Percentiles rank a stretch among this genome's conserved stretches.
Evolutionary conservation across 2,329 filamentous ascomycete species (phyloP).

Genomic region (Didymella glomerata): DNA sequence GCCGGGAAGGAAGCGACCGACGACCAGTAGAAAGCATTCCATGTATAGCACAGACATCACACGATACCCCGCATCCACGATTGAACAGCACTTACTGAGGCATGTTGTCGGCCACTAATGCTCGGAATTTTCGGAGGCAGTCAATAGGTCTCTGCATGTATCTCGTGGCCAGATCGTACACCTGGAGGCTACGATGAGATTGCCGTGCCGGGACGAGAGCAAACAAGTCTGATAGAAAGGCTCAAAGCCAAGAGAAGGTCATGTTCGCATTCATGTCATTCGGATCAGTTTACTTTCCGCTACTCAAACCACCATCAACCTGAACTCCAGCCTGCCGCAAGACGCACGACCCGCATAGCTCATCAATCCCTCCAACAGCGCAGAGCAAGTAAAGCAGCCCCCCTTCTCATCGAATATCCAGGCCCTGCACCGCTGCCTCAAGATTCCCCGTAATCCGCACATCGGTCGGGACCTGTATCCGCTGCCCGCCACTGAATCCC

Average conservation of each 20-base stretch:
- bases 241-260: background rate
- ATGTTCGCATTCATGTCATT: background rate
- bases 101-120: too few species aligned
- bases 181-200: too few species aligned
- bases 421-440: conserved; percentile 2
- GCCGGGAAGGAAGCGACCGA: background rate
- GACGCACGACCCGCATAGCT: too few species aligned
- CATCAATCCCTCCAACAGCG: background rate
- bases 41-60: background rate
- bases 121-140: too few species aligned
- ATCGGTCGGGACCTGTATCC: conserved; percentile 9
- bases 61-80: background rate
- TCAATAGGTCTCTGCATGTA: too few species aligned
- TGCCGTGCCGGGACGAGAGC: background rate
- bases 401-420: background rate
- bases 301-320: background rate
- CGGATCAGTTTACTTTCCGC: background rate
- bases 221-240: background rate
- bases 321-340: background rate
- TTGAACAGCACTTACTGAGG: background rate
- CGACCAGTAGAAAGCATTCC: background rate
- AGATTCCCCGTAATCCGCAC: conserved; percentile 18
- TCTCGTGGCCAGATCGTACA: too few species aligned
- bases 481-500: conserved; percentile 27
- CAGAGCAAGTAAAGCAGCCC: background rate